phyloP scores from a whole-genome alignment of 345 rosid genomes.

The Melaleuca alternifolia region DNA sequence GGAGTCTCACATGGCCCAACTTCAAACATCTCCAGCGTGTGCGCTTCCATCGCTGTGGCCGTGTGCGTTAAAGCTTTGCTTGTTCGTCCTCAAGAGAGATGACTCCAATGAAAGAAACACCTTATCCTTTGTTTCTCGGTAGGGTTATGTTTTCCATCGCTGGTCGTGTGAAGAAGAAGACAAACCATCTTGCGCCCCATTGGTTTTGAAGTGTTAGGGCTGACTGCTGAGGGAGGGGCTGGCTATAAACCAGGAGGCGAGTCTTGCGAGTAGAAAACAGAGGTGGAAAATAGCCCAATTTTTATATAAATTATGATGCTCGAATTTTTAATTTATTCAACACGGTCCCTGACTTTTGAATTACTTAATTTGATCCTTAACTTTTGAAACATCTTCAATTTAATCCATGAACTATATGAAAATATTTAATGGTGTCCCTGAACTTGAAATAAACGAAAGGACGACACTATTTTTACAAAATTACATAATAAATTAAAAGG shows the following conservation, averaged over 20 bases:
- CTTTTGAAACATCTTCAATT: too few relatives aligned
- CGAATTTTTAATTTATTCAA: too few relatives aligned
- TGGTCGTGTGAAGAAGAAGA: background rate
- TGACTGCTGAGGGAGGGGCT: too few relatives aligned
- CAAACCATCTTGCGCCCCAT: background rate
- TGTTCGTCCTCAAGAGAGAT: background rate
- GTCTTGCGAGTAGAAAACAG: background rate
- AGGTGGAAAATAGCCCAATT: too few relatives aligned
- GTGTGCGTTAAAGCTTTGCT: background rate
- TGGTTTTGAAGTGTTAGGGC: background rate
- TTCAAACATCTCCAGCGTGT: constrained; percentile 33
- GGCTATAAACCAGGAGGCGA: background rate
- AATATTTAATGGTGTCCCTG: too few relatives aligned
- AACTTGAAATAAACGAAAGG: too few relatives aligned
- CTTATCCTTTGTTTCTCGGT: background rate
- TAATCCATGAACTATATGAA: too few relatives aligned
- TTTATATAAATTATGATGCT: too few relatives aligned
- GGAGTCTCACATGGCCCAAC: constrained; percentile 44
- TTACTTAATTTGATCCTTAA: too few relatives aligned
- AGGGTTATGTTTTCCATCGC: background rate
- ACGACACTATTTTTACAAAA: too few relatives aligned
- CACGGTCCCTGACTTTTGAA: too few relatives aligned
- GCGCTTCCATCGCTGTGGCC: background rate
- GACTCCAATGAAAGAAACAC: background rate
- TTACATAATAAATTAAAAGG: too few relatives aligned